Percentiles rank a stretch among this genome's conserved stretches.
Conservation (phyloP, 2,329 filamentous ascomycete species). For the Fusarium nanum region DNA sequence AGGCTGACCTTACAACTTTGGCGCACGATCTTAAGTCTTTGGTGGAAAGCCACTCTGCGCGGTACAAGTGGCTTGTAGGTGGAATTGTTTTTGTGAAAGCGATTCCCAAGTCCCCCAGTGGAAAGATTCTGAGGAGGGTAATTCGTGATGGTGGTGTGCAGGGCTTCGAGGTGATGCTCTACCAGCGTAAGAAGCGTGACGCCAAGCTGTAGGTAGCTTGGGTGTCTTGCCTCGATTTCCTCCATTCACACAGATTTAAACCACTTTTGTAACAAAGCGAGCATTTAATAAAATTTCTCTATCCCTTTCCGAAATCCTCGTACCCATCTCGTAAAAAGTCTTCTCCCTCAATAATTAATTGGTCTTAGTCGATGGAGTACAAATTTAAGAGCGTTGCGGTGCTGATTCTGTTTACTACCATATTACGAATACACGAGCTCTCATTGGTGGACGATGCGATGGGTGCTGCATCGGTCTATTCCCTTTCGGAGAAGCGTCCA, state of each 20-base stretch:
- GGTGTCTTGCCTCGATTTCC: background rate
- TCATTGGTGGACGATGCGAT: slow-evolving; percentile 46
- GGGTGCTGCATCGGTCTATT: slow-evolving; percentile 25
- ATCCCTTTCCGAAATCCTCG: background rate
- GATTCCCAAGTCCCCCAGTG: slow-evolving; percentile 77
- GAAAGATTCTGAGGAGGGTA: slow-evolving; percentile 60
- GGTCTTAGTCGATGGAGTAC: background rate
- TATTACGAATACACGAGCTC: slow-evolving; percentile 50
- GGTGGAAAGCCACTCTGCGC: slow-evolving; percentile 69
- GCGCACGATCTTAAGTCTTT: slow-evolving; percentile 66
- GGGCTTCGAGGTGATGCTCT: slow-evolving; percentile 47
- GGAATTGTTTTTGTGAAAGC: slow-evolving; percentile 75
- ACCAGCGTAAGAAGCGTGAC: slow-evolving; percentile 44
- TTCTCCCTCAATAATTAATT: background rate
- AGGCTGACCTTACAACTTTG: slow-evolving; percentile 56
- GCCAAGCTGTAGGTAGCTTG: slow-evolving; percentile 29
- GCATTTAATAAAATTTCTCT: slow-evolving; percentile 4
- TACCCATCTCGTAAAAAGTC: background rate
- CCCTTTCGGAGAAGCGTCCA: slow-evolving; percentile 21
- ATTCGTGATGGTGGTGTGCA: slow-evolving; percentile 56
- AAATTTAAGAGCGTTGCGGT: background rate
- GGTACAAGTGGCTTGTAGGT: slow-evolving; percentile 75
- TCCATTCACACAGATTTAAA: background rate
- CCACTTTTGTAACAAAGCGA: background rate
- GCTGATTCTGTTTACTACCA: slow-evolving; percentile 37